A percentile compares a stretch with the other conserved stretches of the same genome.
These are phyloP conservation scores for Pseudopithomyces chartarum DNA, from an alignment of 2,329 filamentous ascomycete genomes.

Conservation along the genomic window DNA sequence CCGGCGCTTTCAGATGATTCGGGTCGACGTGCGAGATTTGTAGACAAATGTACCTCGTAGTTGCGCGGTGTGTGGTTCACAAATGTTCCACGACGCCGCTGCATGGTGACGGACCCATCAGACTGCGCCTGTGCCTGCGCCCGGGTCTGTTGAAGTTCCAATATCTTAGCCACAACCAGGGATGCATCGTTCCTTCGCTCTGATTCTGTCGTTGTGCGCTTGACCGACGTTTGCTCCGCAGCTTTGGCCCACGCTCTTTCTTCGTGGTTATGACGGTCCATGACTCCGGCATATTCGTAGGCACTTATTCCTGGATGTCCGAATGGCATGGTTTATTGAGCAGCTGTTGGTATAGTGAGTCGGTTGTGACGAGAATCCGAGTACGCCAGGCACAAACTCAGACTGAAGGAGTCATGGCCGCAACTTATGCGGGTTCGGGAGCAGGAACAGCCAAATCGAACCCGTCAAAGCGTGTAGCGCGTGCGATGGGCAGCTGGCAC, in stretches of 20 bases:
- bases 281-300: conserved; percentile 35
- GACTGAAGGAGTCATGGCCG: not conserved
- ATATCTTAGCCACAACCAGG: conserved; percentile 11
- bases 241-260: conserved; percentile 21
- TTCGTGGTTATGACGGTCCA: conserved; percentile 1
- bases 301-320: conserved; percentile 41
- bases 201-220: not conserved
- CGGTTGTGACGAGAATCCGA: not conserved
- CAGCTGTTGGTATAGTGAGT: not conserved
- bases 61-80: conserved; percentile 41
- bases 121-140: conserved; percentile 9
- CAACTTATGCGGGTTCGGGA: conserved; percentile 2
- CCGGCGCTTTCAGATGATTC: conserved; percentile 27
- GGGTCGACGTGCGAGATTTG: conserved; percentile 21
- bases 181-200: not conserved
- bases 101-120: conserved; percentile 19
- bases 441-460: conserved; percentile 6
- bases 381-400: not conserved
- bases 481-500: conserved; percentile 5
- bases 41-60: conserved; percentile 29
- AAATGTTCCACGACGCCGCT: conserved; percentile 35
- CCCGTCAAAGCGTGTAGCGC: conserved; percentile 4
- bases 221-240: conserved; percentile 6
- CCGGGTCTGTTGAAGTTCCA: conserved; percentile 15
- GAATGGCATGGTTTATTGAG: conserved; percentile 24